Base-by-base conservation (phyloP, 2,329 filamentous ascomycete genomes). In the Bipolaris cookei region DNA sequence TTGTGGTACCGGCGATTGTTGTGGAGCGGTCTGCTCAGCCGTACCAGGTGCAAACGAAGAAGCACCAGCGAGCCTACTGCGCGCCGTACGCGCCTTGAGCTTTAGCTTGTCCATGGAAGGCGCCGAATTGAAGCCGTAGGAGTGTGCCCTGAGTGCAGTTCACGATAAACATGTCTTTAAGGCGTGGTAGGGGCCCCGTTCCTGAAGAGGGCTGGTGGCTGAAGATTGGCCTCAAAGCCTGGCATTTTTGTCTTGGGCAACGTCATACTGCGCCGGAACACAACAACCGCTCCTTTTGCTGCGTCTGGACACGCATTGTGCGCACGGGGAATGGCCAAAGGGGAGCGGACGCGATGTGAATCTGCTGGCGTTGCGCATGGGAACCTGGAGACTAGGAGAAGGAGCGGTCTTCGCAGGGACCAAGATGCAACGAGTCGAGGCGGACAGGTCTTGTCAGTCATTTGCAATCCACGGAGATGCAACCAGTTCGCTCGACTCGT, bases 91-190 rank as follows among this genome's bases (percentile, higher is more conserved):
- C 59, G 73, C 66, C 66, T 73, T 74, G 16, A 61, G 54, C 64
- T 70, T 73, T 28, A 75, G 59, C 49, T 65, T 74, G 58, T 76
- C 73, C 74, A 76, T 76, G 44, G 42, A 4, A 47, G 32, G 42
- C 20, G 42, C 52, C 41, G 50, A 37, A 58, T 53, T 28, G 58
- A 56, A 58, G 54, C 58, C 42, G 50, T 50, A 28, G 35, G 14
- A 42, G 43, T 46, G 54, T 30, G 46, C 53, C 37, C 58, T 43
- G 43, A 61, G 46, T 38, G 51, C 54, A 43, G 16, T 59, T 56
- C 56, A 61, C 51, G 62, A 57, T 54, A 51, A 63, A 63, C 62
- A 67, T 67, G 62, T 38, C 56, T 67, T 66, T 67, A 62, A 57
- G 59, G 51, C 41, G 57, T 58, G 59, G 39, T 59, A 47, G 52